Evolutionary conservation across 345 rosid species (phyloP), one percentile per base, ranked within the genome.

Genomic region (Conringia planisiliqua): DNA sequence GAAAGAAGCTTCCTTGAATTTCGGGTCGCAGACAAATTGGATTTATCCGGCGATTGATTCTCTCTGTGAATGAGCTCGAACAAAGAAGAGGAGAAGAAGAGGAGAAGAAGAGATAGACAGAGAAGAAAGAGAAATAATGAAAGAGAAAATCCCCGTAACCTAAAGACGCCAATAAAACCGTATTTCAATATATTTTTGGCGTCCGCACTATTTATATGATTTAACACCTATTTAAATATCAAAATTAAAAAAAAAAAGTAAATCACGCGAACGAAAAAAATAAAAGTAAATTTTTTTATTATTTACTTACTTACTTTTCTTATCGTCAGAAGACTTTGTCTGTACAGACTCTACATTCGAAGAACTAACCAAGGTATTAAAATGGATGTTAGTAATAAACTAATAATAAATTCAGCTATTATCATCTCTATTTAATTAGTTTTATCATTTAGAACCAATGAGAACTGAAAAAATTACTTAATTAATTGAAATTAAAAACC

Each of bases 151-250:
- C 75, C 66, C 43, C 46, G 75, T 76, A 47, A 77, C 80, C 80
- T 77, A 77, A 70, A 64, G 55, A 27, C 26, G 33, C 72, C 54
- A 29, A 70, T 47, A 9, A 36, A 77, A 77, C 56, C 44, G 12
- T 63, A 70, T 77, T 77, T 71, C 71, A 77, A 17, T 56, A 6
- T 77, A 29, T 56, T 77, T 77, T 77, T 70, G 39, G 76, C 80
- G 80, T 77, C 80, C 80, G 80, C 80, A 27, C 43, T 58, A 17
- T 62, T 51, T 68, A 20, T 52, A 51, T 63, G 30, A 52, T 63
- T 56, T 63, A 42, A 32, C 55, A 30, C 55, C 33, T 69, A 4
- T 33, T n/a, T 39, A 7, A 29, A 18, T n/a, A n/a, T n/a, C n/a
- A 14, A 43, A 11, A 14, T 6, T 3, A 5, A 7, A 18, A 5